Evolutionary conservation across 768 basidiomycete species (phyloP).

Genomic region (Coprinopsis strossmayeri): DNA sequence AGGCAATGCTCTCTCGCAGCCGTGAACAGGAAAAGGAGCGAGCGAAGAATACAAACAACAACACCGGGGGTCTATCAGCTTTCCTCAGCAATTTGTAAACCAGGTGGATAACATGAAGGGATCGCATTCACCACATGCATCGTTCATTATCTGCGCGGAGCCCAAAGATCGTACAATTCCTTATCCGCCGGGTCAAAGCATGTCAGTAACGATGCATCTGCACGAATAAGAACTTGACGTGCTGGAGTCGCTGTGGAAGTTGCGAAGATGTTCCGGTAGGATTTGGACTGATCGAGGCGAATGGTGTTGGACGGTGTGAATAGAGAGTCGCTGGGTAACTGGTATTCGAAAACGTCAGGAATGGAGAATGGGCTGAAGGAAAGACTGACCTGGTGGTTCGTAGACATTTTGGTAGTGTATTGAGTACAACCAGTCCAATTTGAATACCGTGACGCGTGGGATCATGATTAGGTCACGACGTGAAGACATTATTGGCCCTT

Average conservation of each 20-base stretch:
- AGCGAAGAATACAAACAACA: slow-evolving; percentile 19
- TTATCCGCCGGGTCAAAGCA: slow-evolving; percentile 73
- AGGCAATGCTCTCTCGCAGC: slow-evolving; percentile 58
- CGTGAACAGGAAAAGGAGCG: slow-evolving; percentile 43
- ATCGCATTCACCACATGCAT: slow-evolving; percentile 1
- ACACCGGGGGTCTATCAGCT: slow-evolving; percentile 41
- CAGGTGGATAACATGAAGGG: not conserved
- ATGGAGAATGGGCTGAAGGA: too few relatives aligned
- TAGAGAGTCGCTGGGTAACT: too few relatives aligned
- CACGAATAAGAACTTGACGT: slow-evolving; percentile 43
- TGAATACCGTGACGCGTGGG: too few relatives aligned
- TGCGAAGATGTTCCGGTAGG: slow-evolving; percentile 9
- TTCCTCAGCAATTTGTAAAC: slow-evolving; percentile 40
- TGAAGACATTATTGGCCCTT: too few relatives aligned
- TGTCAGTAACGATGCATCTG: slow-evolving; percentile 61
- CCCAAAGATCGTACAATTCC: slow-evolving; percentile 77
- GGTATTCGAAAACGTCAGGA: too few relatives aligned
- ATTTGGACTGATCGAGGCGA: slow-evolving; percentile 21
- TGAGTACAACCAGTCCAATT: too few relatives aligned
- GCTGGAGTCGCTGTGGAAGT: slow-evolving; percentile 8
- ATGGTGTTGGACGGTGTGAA: too few relatives aligned
- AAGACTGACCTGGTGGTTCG: too few relatives aligned
- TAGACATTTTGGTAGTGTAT: too few relatives aligned
- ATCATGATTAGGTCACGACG: too few relatives aligned
- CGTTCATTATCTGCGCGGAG: slow-evolving; percentile 34